Conservation (phyloP, 2,329 filamentous ascomycete genomes). For the Didymellaceae sp. region DNA sequence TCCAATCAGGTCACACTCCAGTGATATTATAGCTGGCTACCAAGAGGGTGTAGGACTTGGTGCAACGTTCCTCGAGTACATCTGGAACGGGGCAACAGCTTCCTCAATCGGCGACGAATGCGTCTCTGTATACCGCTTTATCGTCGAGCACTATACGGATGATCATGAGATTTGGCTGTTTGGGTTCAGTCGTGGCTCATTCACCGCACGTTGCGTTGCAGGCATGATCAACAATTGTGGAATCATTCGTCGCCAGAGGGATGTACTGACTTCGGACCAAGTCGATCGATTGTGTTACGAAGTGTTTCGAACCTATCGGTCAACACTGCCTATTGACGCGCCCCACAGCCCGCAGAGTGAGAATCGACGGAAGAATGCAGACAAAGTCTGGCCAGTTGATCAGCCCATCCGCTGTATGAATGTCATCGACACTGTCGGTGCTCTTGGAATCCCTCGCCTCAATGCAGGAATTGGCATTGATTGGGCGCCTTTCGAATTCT, state of each 20-base stretch:
- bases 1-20: constrained; percentile 21
- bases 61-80: constrained; percentile 45
- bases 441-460: constrained; percentile 42
- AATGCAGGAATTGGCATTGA: constrained; percentile 46
- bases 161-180: constrained; percentile 54
- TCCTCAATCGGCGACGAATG: constrained; percentile 46
- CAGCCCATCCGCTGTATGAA: constrained; percentile 44
- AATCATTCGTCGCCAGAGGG: constrained; percentile 39
- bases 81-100: constrained; percentile 47
- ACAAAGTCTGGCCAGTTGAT: constrained; percentile 38
- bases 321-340: constrained; percentile 34
- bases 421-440: constrained; percentile 45
- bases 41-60: constrained; percentile 48
- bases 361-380: constrained; percentile 23
- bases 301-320: constrained; percentile 44
- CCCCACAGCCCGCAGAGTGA: constrained; percentile 33
- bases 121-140: constrained; percentile 44
- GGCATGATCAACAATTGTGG: constrained; percentile 55
- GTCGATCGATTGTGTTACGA: constrained; percentile 37
- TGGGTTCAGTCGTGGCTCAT: constrained; percentile 56
- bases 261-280: constrained; percentile 13
- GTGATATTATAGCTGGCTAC: constrained; percentile 42
- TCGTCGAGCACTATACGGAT: constrained; percentile 42
- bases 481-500: constrained; percentile 47
- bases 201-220: constrained; percentile 52